Evolutionary conservation across 257 asterid species (phyloP), one percentile per base, ranked within the genome.

Genomic region (Perilla frutescens): DNA sequence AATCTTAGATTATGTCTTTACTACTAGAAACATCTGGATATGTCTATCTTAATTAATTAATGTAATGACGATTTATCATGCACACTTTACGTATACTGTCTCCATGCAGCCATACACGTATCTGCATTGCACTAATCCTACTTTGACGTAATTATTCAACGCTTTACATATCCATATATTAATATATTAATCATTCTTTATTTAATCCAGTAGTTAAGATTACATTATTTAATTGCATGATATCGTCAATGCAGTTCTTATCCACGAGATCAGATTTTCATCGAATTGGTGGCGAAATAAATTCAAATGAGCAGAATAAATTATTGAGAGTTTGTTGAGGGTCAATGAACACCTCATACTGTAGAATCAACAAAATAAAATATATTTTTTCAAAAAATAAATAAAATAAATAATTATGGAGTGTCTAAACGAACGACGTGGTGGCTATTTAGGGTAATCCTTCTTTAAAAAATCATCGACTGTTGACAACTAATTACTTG

Each of bases 271-370:
- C 13, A 26, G 70, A 55, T 63, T 55, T 13, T 66, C 6, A 11
- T 44, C 47, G 58, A 67, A 56, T 37, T 68, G 64, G 60, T 65
- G 79, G 68, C 34, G 39, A 40, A 39, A 20, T 39, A 6, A 63
- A 62, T 62, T 76, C 59, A 74, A 58, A 40, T 8, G 7, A 44
- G 43, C 51, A 9, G 15, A 5, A 67, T 66, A 59, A 65, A 61
- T 61, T 62, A 74, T 83, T 82, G 80, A 80, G 80, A 78, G 88
- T 79, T 88, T 80, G 89, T 88, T 85, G 89, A 71, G 68, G 77
- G 75, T 70, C 48, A 80, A 53, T 7, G 82, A 79, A 80, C 90
- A 85, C 86, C 81, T 83, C 90, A 63, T 59, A 15, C 48, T 40
- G 64, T 70, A 64, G 68, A 74, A 64, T 58, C 43, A 57, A 7